These are phyloP conservation scores for Mycotypha africana DNA, from an alignment of 371 early-diverging fungal genomes.

Conservation along the genomic window DNA sequence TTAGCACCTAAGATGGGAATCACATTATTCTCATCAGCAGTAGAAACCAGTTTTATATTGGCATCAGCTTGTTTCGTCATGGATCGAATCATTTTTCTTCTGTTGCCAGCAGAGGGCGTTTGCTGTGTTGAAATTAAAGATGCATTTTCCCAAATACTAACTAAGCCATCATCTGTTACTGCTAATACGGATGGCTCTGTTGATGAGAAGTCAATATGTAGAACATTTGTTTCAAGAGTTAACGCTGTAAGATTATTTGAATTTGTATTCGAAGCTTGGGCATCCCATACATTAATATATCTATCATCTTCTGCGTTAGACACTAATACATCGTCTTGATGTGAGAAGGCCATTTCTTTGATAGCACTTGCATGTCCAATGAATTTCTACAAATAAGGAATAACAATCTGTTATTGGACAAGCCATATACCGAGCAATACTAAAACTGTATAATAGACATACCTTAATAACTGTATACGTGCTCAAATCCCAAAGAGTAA, in stretches of 20 bases:
- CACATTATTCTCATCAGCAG: conserved; percentile 24
- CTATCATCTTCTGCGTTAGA: conserved; percentile 75
- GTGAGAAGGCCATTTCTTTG: conserved; percentile 51
- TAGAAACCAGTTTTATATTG: conserved; percentile 45
- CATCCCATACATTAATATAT: conserved; percentile 74
- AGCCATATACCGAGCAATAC: no score
- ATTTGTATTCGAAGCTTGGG: conserved; percentile 43
- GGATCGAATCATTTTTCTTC: conserved; percentile 54
- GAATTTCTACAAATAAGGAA: conserved; percentile 44
- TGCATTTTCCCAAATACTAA: conserved; percentile 70
- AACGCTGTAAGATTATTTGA: conserved; percentile 51
- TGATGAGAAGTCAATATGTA: conserved; percentile 47
- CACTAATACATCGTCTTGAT: conserved; percentile 52
- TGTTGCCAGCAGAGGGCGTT: conserved; percentile 17
- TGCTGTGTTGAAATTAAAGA: conserved; percentile 9
- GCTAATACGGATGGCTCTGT: conserved; percentile 57
- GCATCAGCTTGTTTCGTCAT: conserved; percentile 61
- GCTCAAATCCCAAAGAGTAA: conserved; percentile 61
- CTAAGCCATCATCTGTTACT: conserved; percentile 65
- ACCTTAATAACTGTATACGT: conserved; percentile 47
- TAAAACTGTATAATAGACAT: no score
- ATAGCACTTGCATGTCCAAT: conserved; percentile 73
- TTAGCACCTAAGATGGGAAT: conserved; percentile 64
- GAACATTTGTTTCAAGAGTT: conserved; percentile 59
- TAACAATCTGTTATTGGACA: no score